Percentiles rank a stretch among this genome's conserved stretches.
Evolutionary conservation across 2,329 filamentous ascomycete species (phyloP).

Genomic region (Aureobasidium vineae): DNA sequence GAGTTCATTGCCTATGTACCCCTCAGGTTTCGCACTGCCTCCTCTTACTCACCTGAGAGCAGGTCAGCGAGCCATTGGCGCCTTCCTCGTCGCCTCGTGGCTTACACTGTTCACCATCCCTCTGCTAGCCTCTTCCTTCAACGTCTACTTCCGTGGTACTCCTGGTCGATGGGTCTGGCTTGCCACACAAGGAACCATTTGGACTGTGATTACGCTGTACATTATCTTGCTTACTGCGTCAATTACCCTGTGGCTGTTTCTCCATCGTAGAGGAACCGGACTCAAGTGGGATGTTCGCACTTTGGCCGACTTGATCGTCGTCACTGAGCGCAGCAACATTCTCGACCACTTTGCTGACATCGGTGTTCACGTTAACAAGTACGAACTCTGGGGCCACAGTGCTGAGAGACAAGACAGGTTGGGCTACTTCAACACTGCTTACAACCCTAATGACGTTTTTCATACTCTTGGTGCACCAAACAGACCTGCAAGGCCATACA

Average conservation of each 20-base stretch:
- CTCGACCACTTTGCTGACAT: conserved; percentile 68
- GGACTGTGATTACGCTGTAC: conserved; percentile 75
- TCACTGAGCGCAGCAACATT: conserved; percentile 78
- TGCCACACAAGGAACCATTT: conserved; percentile 72
- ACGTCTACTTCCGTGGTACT: conserved; percentile 56
- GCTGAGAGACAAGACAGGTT: conserved; percentile 66
- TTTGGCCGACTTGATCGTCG: conserved; percentile 73
- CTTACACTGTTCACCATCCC: conserved; percentile 76
- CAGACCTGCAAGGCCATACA: conserved; percentile 52
- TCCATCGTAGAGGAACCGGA: conserved; percentile 66
- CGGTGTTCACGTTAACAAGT: conserved; percentile 57
- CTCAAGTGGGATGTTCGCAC: conserved; percentile 82
- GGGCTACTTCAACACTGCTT: conserved; percentile 80
- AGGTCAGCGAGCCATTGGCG: conserved; percentile 67
- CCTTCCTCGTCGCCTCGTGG: conserved; percentile 69
- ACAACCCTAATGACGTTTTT: conserved; percentile 65
- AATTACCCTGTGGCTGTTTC: conserved; percentile 61
- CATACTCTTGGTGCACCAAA: conserved; percentile 73
- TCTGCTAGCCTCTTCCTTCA: conserved; percentile 74
- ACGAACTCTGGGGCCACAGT: conserved; percentile 55
- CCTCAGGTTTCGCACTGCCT: conserved; percentile 66
- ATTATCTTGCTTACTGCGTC: conserved; percentile 61
- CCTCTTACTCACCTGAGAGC: conserved; percentile 65
- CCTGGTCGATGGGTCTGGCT: conserved; percentile 73
- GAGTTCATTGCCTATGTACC: conserved; percentile 61